Evolutionary conservation across 2,329 filamentous ascomycete genomes (phyloP).

Genomic region (Claviceps citrina): DNA sequence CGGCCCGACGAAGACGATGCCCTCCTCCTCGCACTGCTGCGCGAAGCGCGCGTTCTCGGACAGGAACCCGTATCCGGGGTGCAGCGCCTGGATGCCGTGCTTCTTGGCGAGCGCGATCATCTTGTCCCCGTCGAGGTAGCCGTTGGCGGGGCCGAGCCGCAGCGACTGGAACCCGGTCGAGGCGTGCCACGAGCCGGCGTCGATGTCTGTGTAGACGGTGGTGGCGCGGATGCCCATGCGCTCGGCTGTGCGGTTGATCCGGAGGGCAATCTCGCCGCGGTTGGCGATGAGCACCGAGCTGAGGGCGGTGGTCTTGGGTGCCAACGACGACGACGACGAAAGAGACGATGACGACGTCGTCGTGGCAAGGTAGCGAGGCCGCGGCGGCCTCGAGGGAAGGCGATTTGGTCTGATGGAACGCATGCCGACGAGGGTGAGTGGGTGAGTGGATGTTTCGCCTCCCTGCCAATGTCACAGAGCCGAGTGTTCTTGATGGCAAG

Average conservation of each 20-base stretch:
- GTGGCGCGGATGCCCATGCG: slow-evolving; percentile 84
- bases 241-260: slow-evolving; percentile 76
- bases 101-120: slow-evolving; percentile 81
- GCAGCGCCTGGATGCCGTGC: slow-evolving; percentile 76
- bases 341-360: slow-evolving; percentile 9
- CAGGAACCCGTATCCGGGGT: slow-evolving; percentile 91
- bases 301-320: slow-evolving; percentile 33
- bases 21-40: slow-evolving; percentile 71
- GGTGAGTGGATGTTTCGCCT: too few relatives aligned
- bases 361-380: slow-evolving; percentile 22
- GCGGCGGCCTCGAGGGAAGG: slow-evolving; percentile 30
- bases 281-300: slow-evolving; percentile 90
- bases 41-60: slow-evolving; percentile 91
- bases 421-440: slow-evolving; percentile 32
- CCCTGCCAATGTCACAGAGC: slow-evolving; percentile 2
- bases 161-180: slow-evolving; percentile 69
- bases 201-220: slow-evolving; percentile 87
- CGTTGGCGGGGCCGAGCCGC: slow-evolving; percentile 66
- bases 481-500: slow-evolving; percentile 2
- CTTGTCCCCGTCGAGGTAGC: slow-evolving; percentile 83
- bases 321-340: slow-evolving; percentile 9
- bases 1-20: slow-evolving; percentile 86
- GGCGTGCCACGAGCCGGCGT: slow-evolving; percentile 76
- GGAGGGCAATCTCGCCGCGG: slow-evolving; percentile 87
- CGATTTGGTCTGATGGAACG: slow-evolving; percentile 38